These are phyloP conservation scores for Colletotrichum cordylinicola DNA, from an alignment of 2,329 filamentous ascomycete species.

Conservation along the genomic window DNA sequence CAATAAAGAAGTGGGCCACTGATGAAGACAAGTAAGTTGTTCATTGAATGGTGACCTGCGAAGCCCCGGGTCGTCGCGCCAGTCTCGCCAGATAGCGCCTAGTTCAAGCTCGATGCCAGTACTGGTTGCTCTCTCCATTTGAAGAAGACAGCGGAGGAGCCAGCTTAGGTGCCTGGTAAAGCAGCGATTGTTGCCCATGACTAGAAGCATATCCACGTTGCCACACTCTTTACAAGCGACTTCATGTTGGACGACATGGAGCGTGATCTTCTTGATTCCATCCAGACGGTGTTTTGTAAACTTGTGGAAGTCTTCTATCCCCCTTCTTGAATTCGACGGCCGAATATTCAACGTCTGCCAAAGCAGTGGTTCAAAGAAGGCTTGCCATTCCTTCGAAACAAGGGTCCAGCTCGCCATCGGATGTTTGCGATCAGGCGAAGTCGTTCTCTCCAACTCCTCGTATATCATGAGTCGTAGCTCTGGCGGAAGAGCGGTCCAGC, in stretches of 20 bases:
- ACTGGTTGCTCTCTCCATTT: neutral
- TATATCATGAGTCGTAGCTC: neutral
- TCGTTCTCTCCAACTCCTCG: neutral
- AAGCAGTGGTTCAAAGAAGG: neutral
- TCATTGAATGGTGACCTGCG: neutral
- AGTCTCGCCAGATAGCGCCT: neutral
- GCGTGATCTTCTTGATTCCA: neutral
- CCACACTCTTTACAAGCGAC: neutral
- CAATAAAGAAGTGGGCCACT: too few species aligned
- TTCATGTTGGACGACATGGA: neutral
- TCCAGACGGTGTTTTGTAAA: neutral
- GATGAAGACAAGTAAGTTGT: neutral
- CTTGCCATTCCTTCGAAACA: neutral
- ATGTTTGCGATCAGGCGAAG: neutral
- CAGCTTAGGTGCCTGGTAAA: neutral
- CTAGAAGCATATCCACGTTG: neutral
- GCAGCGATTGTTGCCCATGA: neutral
- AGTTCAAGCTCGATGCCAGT: neutral
- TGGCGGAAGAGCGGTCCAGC: neutral
- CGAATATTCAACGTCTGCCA: neutral
- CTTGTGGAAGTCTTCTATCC: neutral
- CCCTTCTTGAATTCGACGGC: neutral
- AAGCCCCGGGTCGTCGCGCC: neutral
- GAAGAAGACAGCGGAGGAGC: neutral
- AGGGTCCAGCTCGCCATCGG: neutral